Evolutionary conservation across 345 rosid species (phyloP), one percentile per base, ranked within the genome.

Genomic region (Citrus sp.): DNA sequence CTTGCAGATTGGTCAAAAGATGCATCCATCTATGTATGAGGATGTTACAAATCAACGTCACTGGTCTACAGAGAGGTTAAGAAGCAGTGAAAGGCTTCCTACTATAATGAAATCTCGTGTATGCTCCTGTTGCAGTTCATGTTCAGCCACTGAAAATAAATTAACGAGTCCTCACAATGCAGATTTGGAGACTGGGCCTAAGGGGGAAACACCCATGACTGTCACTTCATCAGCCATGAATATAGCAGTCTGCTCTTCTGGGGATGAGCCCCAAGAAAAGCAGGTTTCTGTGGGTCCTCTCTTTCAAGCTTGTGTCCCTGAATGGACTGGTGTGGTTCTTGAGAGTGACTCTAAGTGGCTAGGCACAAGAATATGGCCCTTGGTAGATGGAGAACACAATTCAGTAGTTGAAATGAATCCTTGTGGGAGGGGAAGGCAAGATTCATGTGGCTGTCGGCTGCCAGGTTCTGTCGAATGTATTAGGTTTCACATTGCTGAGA

Each of bases 401-500:
- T 34, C 73, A 49, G 38, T 38, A 28, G 62, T 82, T 4, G 86
- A 80, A 77, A 56, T 59, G 27, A 88, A 85, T 56, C 72, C 82
- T 30, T 65, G 87, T 73, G 95, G 95, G 30, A 87, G 82, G 79
- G 97, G 94, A 85, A 92, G 91, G 72, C 72, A 75, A 74, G 87
- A 84, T 73, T 59, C 83, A 54, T 93, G 98, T 81, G 79, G 87
- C 74, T 92, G 98, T 78, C 77, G 34, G 54, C 63, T 74, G 78
- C 83, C 89, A 10, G 88, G 88, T 56, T 86, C 90, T 49, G 82
- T 84, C 24, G 87, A 86, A 80, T 94, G 98, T 79, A 71, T 85
- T 42, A 84, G 97, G 73, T 88, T 93, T 77, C 98, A 94, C 84
- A 83, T 77, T 60, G 88, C 88, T 49, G 97, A 90, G 89, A 89